Evolutionary conservation across 1,284 basidiomycete species (phyloP).

Genomic region (Erythrobasidium hasegawianum): DNA sequence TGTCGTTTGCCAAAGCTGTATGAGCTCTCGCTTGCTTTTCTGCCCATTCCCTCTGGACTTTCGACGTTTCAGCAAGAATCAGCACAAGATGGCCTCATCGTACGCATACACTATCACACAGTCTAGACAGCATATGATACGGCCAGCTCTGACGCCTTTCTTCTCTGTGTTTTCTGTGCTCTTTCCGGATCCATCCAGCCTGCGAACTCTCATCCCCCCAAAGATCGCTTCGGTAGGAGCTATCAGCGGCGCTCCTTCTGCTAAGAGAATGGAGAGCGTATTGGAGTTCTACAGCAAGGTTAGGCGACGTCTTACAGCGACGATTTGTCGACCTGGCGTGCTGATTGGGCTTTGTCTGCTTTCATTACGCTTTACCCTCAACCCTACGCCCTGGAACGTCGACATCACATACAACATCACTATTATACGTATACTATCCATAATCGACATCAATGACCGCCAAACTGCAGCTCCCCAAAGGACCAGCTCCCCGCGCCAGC

Average conservation of each 20-base stretch:
- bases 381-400: neutral
- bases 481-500: slow-evolving; percentile 38
- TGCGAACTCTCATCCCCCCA: slow-evolving; percentile 43
- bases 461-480: slow-evolving; percentile 46
- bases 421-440: too few relatives aligned
- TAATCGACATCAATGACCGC: too few relatives aligned
- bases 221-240: slow-evolving; percentile 47
- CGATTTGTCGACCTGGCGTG: neutral
- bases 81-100: slow-evolving; percentile 25
- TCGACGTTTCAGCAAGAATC: neutral
- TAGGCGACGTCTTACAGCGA: too few relatives aligned
- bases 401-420: too few relatives aligned
- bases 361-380: neutral
- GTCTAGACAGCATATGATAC: neutral
- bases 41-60: neutral
- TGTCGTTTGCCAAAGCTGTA: neutral
- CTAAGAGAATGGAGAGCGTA: slow-evolving; percentile 45
- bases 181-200: slow-evolving; percentile 10
- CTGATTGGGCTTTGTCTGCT: neutral
- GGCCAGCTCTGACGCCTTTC: neutral
- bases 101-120: neutral
- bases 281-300: slow-evolving; percentile 48
- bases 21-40: neutral
- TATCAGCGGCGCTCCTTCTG: slow-evolving; percentile 41
- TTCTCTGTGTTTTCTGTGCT: neutral